Percentiles rank a stretch among this genome's conserved stretches.
Evolutionary conservation across 768 basidiomycete species (phyloP).

Genomic region (Solioccasus polychromus): DNA sequence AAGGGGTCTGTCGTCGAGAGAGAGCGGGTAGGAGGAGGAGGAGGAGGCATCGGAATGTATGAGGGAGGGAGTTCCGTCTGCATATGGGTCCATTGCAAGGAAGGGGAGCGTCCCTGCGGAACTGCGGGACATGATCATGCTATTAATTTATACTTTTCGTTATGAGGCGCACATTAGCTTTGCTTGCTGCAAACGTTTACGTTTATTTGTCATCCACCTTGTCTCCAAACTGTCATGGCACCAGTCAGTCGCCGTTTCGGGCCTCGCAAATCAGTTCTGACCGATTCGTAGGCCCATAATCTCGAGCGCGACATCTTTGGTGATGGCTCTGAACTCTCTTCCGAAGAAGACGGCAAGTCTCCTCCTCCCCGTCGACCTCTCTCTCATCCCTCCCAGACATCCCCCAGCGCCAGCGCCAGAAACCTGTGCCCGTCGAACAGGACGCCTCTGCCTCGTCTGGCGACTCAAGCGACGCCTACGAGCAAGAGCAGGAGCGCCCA

Average conservation of each 20-base stretch:
- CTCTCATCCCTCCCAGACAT: constrained; percentile 34
- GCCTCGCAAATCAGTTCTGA: neutral
- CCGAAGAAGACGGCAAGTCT: constrained; percentile 56
- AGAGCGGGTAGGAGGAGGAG: constrained; percentile 15
- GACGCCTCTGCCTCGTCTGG: constrained; percentile 36
- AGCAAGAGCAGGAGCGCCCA: constrained; percentile 36
- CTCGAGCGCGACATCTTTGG: constrained; percentile 78
- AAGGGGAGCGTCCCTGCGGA: constrained; percentile 10
- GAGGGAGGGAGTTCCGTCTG: constrained; percentile 28
- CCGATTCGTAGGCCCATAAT: constrained; percentile 17
- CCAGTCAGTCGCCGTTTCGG: constrained; percentile 2
- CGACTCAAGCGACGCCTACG: constrained; percentile 56
- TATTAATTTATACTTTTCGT: too few relatives aligned
- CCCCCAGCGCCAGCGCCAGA: constrained; percentile 40
- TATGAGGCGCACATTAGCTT: too few relatives aligned
- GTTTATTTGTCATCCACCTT: constrained; percentile 9
- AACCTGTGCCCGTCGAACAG: constrained; percentile 30
- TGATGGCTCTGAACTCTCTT: constrained; percentile 81
- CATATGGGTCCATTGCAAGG: constrained; percentile 24
- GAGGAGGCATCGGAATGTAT: constrained; percentile 25
- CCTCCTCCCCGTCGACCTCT: neutral
- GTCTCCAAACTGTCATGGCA: constrained; percentile 10
- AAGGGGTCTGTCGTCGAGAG: constrained; percentile 19
- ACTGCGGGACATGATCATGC: too few relatives aligned
- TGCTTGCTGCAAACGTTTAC: constrained; percentile 2